A percentile compares a stretch with the other conserved stretches of the same genome.
Conservation (phyloP, 2,329 filamentous ascomycete species). For the Erysiphe pisi region DNA sequence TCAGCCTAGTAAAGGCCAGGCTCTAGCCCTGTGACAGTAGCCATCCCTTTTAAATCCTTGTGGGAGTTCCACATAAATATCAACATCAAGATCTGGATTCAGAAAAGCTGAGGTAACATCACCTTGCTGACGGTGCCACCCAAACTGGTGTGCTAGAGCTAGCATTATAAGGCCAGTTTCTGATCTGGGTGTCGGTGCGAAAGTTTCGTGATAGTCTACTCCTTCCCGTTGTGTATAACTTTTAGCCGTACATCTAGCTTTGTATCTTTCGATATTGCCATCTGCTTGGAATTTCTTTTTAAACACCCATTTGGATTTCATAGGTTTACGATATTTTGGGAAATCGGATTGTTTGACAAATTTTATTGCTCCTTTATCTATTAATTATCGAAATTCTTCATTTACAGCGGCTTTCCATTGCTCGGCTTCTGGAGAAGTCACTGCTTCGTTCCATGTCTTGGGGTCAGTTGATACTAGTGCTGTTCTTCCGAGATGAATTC, state of each 20-base stretch:
- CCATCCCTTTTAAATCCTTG: slow-evolving; percentile 1
- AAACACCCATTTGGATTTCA: slow-evolving; percentile 23
- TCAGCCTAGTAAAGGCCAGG: too few species aligned
- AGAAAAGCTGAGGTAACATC: not conserved
- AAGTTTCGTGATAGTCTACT: not conserved
- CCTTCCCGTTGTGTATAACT: not conserved
- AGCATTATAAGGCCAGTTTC: not conserved
- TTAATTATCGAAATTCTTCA: not conserved
- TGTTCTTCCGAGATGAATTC: not conserved
- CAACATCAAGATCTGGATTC: not conserved
- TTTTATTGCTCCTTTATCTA: not conserved
- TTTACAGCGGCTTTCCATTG: not conserved
- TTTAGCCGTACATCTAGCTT: not conserved
- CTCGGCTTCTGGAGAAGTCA: not conserved
- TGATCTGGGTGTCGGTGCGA: not conserved
- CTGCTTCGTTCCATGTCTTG: not conserved
- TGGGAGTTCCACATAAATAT: not conserved
- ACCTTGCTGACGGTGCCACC: not conserved
- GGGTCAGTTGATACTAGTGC: not conserved
- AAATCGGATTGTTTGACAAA: not conserved
- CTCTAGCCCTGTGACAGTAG: not conserved
- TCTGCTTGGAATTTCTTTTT: not conserved
- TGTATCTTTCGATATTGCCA: not conserved
- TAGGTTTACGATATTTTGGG: not conserved
- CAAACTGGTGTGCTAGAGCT: slow-evolving; percentile 17